Evolutionary conservation across 2,329 filamentous ascomycete species (phyloP), one percentile per base, ranked within the genome.

Genomic region (Didymella exigua): DNA sequence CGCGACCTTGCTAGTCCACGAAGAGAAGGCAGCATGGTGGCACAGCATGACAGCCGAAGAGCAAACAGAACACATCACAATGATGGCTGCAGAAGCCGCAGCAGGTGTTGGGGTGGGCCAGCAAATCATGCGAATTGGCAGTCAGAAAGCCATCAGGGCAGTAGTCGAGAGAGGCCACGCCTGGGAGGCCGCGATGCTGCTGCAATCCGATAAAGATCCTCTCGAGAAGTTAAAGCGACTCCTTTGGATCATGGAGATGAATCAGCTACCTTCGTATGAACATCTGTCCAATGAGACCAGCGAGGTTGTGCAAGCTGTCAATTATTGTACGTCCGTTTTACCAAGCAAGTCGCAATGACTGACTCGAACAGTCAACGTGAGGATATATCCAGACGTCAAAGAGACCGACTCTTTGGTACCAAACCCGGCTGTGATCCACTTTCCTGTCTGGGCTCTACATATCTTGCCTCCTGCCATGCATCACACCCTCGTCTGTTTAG

Each of bases 221-320:
- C 47, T 70, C 8, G 53, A 54, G 41, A 56, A 49, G 2, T 26
- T 69, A 18, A 54, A 62, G 23, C 38, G 56, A 8, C 16, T 69
- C 5, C 27, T 70, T 7, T 34, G 44, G 23, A 29, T 58, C 5
- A 61, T 71, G 58, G 48, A 59, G 7, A 18, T 41, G 26, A 49
- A 68, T 6, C 56, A 69, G 14, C 19, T 71, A 5, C 69, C 69
- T 2, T 43, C 26, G 4, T 71, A 70, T 31, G 38, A 58, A 5
- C 48, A 62, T 43, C 41, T 71, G n/a, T 47, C 42, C 1, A 63
- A 58, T 33, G 68, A 71, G 7, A 69, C 67, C 0, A 63, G 48
- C 6, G 69, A 70, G 9, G 60, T 72, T 4, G 65, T 73, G 1
- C 69, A 72, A 43, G 65, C 70, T 1, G 66, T 72, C 10, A 55